Evolutionary conservation across 1,139 yeast genomes (phyloP).

Genomic region (Sugiyamaella xylanicola): DNA sequence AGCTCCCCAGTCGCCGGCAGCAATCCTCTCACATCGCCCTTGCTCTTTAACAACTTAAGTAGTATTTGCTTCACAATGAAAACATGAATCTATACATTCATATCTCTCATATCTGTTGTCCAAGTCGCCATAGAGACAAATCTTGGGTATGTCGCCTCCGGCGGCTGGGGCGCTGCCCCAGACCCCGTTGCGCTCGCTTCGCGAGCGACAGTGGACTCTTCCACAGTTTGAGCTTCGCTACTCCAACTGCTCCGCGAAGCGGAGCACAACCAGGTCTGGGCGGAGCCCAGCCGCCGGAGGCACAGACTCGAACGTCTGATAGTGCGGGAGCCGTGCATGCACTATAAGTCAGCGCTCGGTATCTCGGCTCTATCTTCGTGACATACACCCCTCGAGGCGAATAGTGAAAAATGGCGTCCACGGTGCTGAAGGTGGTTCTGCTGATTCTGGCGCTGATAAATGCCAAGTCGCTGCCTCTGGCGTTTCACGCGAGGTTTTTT

Average conservation of each 20-base stretch:
- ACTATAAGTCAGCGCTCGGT: neutral
- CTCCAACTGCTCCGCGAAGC: neutral
- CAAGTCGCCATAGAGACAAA: neutral
- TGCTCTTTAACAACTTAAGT: too few relatives aligned
- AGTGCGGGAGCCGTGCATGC: neutral
- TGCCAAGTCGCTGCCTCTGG: conserved; percentile 66
- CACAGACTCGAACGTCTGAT: too few relatives aligned
- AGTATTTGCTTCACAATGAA: too few relatives aligned
- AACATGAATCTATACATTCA: too few relatives aligned
- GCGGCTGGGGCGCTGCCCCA: neutral
- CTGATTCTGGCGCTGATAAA: conserved; percentile 33
- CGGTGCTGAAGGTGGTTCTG: conserved; percentile 24
- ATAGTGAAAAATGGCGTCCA: conserved; percentile 6
- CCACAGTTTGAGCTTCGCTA: too few relatives aligned
- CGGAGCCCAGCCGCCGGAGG: neutral
- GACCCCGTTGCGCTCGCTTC: neutral
- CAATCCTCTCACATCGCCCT: neutral
- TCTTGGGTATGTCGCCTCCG: neutral
- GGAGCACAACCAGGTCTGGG: neutral
- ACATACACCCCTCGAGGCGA: neutral
- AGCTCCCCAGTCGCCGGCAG: neutral
- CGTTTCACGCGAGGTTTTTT: conserved; percentile 66
- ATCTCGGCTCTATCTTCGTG: neutral
- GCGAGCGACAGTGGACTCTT: too few relatives aligned
- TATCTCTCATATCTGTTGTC: too few relatives aligned